Base-by-base conservation (phyloP, 805 yeast genomes). In the Wickerhamia fluorescens region DNA sequence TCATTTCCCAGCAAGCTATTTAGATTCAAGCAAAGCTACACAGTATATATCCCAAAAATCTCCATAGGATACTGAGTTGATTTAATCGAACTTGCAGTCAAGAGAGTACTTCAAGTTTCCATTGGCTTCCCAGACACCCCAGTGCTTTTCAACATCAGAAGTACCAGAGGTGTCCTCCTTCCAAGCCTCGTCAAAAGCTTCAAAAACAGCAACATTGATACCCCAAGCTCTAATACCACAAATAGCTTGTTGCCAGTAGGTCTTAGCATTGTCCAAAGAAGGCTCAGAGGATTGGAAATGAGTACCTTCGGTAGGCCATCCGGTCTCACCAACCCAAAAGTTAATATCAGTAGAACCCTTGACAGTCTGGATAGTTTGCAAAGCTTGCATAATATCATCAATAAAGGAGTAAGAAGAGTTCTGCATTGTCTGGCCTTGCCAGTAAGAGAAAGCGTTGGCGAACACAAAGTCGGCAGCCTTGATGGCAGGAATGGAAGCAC, bases 221-320 rank as follows among this genome's bases (percentile, higher is more conserved):
- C 96, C 96, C 95, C 95, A 86, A 34, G 79, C 95, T 70, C 95
- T 82, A 54, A 88, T 76, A 39, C 87, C 95, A 66, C 96, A 88
- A 46, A 89, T 66, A 42, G 85, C 94, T 48, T 85, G 75, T 58
- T 78, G 73, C 94, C 92, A 89, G 75, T 71, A 89, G 44, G 60
- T 56, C 47, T 69, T 65, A 35, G 97, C 97, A 49, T 86, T 86
- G 22, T 51, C 66, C 33, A 74, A 70, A 47, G 78, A 56, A 48
- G 96, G 96, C 16, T 58, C 53, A 29, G 96, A 64, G 41, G 49
- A 35, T 52, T 75, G 86, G 47, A 61, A 87, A 51, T 65, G 59
- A 36, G 85, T 74, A 58, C 96, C 96, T 5, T 70, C 76, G 19
- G 95, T 73, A 56, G 96, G 94, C 95, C 96, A 87, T 46, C 96